A percentile compares a stretch with the other conserved stretches of the same genome.
Evolutionary conservation across 768 basidiomycete species (phyloP).

Genomic region (Kwoniella bestiolae): DNA sequence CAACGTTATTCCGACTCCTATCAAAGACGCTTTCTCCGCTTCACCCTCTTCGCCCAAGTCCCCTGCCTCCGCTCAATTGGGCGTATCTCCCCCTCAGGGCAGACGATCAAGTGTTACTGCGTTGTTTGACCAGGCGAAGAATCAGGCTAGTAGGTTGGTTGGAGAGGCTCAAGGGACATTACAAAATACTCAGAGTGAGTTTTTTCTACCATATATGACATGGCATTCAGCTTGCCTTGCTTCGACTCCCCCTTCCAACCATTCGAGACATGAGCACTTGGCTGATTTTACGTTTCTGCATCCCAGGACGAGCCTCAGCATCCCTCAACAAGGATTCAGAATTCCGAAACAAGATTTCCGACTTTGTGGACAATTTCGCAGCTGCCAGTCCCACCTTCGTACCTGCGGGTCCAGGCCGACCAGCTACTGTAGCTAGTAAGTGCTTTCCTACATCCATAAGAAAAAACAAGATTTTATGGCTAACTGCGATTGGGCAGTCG

Average conservation of each 20-base stretch:
- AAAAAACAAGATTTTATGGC: background rate
- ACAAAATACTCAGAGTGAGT: constrained; percentile 24
- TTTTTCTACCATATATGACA: background rate
- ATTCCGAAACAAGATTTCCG: background rate
- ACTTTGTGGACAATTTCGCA: constrained; percentile 10
- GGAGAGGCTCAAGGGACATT: constrained; percentile 35
- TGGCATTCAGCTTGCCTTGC: background rate
- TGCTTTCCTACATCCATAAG: background rate
- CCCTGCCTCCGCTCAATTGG: background rate
- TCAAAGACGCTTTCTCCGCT: constrained; percentile 43
- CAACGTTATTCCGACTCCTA: constrained; percentile 34
- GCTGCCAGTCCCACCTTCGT: constrained; percentile 5
- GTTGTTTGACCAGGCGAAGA: constrained; percentile 34
- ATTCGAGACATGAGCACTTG: too few species aligned
- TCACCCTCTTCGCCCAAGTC: constrained; percentile 14
- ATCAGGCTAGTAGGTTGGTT: constrained; percentile 28
- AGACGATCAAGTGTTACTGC: constrained; percentile 18
- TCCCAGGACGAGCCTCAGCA: constrained; percentile 23
- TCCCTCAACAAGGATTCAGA: constrained; percentile 6
- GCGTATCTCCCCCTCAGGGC: constrained; percentile 9
- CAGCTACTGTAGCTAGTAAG: constrained; percentile 10
- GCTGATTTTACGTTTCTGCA: too few species aligned
- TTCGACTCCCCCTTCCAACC: background rate
- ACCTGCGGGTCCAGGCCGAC: constrained; percentile 16
- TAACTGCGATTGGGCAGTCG: constrained; percentile 9